Evolutionary conservation across 768 basidiomycete species (phyloP), one percentile per base, ranked within the genome.

Genomic region (Astraeus odoratus): DNA sequence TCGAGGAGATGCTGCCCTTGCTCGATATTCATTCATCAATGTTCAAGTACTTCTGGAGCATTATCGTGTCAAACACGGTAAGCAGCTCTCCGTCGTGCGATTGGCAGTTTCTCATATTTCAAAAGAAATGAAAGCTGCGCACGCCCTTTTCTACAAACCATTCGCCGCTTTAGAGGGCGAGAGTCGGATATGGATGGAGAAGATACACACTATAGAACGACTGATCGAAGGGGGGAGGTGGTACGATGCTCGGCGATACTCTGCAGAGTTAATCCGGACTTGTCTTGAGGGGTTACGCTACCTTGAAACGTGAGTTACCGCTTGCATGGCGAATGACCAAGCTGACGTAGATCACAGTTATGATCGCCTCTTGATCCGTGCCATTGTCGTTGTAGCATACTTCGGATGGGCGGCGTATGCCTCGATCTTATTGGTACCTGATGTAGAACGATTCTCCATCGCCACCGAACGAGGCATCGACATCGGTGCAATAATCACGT

Each of bases 11-110:
- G 67, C 71, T 38, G 60, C 67, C 19, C 64, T 75, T 29, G 84
- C 84, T 3, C 58, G 62, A 39, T 73, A 73, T 20, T 76, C 78
- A 4, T 60, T 84, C 4, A 73, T 81, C 19, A 90, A 90, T 57
- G 77, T 83, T 0, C 50, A 79, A 71, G 80, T 83, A 34, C 72
- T 91, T 20, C 49, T 88, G 30, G 86, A 90, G 47, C 86, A 90
- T 53, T 91, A 86, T 59, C 69, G 73, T 27, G 66, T 85, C 16
- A 90, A 91, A 54, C 81, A 88, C 50, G 78, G 89, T 87, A 47
- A 19, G 76, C 53, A 10, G 6, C 13, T 4, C 1, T 27, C 16
- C 29, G 13, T 13, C 8, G 19, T 38, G 15, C 23, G 16, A 23
- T 34, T 29, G 42, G 35, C 44, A 18, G 46, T 8, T 37, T 13